These are phyloP conservation scores for Aspergillus brasiliensis DNA, from an alignment of 2,329 filamentous ascomycete genomes.

Conservation along the genomic window DNA sequence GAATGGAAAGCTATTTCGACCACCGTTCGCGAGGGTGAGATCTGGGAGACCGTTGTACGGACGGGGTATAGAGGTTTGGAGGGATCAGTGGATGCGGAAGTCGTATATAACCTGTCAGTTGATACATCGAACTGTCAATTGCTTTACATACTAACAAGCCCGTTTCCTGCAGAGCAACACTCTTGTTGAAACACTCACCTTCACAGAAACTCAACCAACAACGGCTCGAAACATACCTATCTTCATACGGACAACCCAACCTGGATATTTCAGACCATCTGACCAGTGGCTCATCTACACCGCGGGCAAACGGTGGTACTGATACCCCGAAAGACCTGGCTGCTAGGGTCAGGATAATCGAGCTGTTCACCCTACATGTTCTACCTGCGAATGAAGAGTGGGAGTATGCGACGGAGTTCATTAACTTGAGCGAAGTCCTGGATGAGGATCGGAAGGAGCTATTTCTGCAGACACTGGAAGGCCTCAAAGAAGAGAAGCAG, in stretches of 20 bases:
- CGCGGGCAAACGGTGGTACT: conserved; percentile 60
- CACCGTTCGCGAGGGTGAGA: conserved; percentile 81
- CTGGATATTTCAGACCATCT: conserved; percentile 71
- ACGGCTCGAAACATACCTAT: conserved; percentile 84
- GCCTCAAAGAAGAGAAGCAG: conserved; percentile 79
- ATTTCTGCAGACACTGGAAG: conserved; percentile 82
- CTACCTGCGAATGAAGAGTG: conserved; percentile 92
- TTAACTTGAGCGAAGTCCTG: conserved; percentile 79
- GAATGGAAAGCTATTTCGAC: conserved; percentile 80
- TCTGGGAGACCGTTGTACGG: conserved; percentile 93
- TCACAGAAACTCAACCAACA: conserved; percentile 83
- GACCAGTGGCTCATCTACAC: conserved; percentile 38
- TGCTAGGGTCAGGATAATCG: conserved; percentile 85
- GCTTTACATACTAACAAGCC: conserved; percentile 5
- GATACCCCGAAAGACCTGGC: conserved; percentile 83
- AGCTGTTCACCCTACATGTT: conserved; percentile 93
- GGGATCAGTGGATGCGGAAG: conserved; percentile 89
- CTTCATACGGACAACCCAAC: conserved; percentile 70
- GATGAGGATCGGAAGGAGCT: conserved; percentile 90
- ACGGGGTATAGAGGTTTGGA: conserved; percentile 87
- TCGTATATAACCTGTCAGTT: conserved; percentile 64
- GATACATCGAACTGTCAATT: conserved; percentile 16
- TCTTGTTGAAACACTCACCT: conserved; percentile 86
- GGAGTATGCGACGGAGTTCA: conserved; percentile 93
- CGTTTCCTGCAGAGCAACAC: conserved; percentile 66